A percentile compares a stretch with the other conserved stretches of the same genome.
Evolutionary conservation across 768 basidiomycete genomes (phyloP).

Genomic region (Boletellus ananiceps): DNA sequence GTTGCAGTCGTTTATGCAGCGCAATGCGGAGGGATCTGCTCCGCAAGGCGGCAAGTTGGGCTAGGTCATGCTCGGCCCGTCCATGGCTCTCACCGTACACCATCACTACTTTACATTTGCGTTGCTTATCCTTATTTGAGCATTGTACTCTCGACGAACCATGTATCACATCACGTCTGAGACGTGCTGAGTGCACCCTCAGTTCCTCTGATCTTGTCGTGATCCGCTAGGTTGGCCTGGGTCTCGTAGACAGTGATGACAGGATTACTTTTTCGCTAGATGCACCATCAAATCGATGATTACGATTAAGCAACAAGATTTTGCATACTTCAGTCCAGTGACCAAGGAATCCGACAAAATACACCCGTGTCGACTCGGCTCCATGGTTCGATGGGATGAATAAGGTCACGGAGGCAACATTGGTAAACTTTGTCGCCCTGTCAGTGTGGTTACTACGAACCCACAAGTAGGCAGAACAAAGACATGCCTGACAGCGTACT

Average conservation of each 20-base stretch:
- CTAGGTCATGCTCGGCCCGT: not conserved
- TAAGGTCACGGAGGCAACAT: slow-evolving; percentile 73
- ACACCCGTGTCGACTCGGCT: slow-evolving; percentile 69
- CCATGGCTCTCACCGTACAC: no score
- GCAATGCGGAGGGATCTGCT: slow-evolving; percentile 31
- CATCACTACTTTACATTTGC: slow-evolving; percentile 9
- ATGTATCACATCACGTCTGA: slow-evolving; percentile 24
- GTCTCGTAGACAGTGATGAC: slow-evolving; percentile 85
- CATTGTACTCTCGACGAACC: slow-evolving; percentile 1
- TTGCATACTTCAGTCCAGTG: slow-evolving; percentile 67
- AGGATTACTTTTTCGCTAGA: slow-evolving; percentile 70
- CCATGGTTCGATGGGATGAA: slow-evolving; percentile 81
- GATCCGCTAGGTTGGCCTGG: slow-evolving; percentile 83
- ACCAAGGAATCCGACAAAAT: slow-evolving; percentile 84
- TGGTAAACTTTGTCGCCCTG: slow-evolving; percentile 84
- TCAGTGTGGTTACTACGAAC: not conserved
- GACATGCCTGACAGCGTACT: slow-evolving; percentile 77
- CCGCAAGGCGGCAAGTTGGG: slow-evolving; percentile 19
- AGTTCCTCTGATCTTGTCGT: slow-evolving; percentile 80
- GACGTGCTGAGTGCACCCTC: slow-evolving; percentile 53
- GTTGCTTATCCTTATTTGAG: slow-evolving; percentile 2
- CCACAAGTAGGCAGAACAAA: not conserved
- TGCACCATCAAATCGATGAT: slow-evolving; percentile 1
- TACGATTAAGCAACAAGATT: not conserved
- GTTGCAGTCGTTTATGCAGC: slow-evolving; percentile 45